Conservation (phyloP, 2,329 filamentous ascomycete species). For the Hirsutella thompsonii region DNA sequence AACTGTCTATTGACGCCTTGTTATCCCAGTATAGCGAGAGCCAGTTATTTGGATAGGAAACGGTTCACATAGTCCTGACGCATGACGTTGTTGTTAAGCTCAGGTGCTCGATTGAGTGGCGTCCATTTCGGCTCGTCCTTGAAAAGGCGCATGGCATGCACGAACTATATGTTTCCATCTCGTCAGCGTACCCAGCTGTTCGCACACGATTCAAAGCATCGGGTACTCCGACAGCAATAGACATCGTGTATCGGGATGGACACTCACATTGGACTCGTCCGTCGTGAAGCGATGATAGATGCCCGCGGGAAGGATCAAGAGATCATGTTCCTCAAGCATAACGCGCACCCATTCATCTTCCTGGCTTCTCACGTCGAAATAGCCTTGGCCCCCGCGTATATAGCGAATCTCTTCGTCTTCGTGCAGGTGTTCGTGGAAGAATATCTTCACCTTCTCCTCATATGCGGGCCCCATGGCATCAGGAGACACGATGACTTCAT, state of each 20-base stretch:
- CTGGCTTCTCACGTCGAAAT: slow-evolving; percentile 80
- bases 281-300: slow-evolving; percentile 98
- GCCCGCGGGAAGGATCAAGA: slow-evolving; percentile 86
- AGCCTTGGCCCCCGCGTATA: slow-evolving; percentile 76
- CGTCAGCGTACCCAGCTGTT: too few species aligned
- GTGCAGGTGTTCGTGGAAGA: slow-evolving; percentile 92
- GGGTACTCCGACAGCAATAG: neutral
- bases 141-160: slow-evolving; percentile 92
- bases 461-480: slow-evolving; percentile 74
- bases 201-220: too few species aligned
- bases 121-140: slow-evolving; percentile 99
- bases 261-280: slow-evolving; percentile 69
- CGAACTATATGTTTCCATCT: slow-evolving; percentile 63
- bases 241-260: neutral
- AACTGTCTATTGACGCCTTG: too few species aligned
- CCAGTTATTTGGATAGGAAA: slow-evolving; percentile 20
- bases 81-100: slow-evolving; percentile 67
- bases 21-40: too few species aligned
- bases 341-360: slow-evolving; percentile 86
- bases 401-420: slow-evolving; percentile 98
- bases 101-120: slow-evolving; percentile 65
- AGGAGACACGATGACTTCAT: slow-evolving; percentile 83
- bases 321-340: slow-evolving; percentile 67
- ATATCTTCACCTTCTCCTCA: slow-evolving; percentile 84
- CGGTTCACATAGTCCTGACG: slow-evolving; percentile 62